Evolutionary conservation across 2,329 filamentous ascomycete species (phyloP).

Genomic region (Botrytis fragariae): DNA sequence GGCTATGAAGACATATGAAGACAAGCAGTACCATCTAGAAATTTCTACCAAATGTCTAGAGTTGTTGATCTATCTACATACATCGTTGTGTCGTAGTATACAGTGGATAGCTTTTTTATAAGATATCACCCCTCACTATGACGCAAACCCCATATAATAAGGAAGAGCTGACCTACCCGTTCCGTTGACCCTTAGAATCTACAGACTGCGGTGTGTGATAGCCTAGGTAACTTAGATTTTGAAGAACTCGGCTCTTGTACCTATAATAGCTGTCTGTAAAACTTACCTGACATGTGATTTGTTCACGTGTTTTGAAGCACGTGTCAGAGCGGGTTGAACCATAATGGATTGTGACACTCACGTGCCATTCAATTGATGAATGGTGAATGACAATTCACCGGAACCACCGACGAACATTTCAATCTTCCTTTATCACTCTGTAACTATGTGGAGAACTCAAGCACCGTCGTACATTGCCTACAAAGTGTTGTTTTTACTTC

Average conservation of each 20-base stretch:
- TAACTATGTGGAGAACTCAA: neutral
- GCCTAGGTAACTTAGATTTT: neutral
- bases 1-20: neutral
- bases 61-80: neutral
- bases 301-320: accelerated
- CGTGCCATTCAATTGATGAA: neutral
- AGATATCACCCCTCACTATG: neutral
- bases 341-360: neutral
- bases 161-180: neutral
- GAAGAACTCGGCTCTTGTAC: neutral
- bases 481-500: neutral
- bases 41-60: neutral
- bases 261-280: neutral
- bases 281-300: neutral
- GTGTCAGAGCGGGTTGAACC: too few species aligned
- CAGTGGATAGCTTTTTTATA: neutral
- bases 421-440: neutral
- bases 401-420: neutral
- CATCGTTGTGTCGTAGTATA: neutral
- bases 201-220: neutral
- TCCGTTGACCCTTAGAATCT: neutral
- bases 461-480: neutral
- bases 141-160: neutral
- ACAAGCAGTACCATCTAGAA: neutral
- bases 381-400: neutral